Evolutionary conservation across 1,284 basidiomycete species (phyloP).

Genomic region (Fomes fomentarius): DNA sequence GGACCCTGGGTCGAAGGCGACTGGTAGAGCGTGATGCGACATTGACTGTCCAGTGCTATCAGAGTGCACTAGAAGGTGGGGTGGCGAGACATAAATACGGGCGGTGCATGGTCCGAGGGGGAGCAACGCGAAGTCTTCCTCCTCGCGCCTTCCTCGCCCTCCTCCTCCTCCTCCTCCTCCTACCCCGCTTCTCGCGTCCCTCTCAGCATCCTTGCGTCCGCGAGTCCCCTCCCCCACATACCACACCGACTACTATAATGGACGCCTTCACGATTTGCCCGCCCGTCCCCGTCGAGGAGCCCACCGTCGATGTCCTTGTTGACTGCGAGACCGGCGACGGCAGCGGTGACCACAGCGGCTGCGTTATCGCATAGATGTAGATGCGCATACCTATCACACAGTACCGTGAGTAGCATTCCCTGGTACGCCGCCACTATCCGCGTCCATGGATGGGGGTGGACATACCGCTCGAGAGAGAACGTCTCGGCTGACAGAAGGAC

Average conservation of each 20-base stretch:
- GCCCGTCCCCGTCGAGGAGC: constrained; percentile 17
- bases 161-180: constrained; percentile 3
- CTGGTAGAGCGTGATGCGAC: too few relatives aligned
- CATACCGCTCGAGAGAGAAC: too few relatives aligned
- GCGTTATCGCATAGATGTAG: constrained; percentile 17
- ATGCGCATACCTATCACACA: neutral
- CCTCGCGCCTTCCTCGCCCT: constrained; percentile 3
- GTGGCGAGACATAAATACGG: constrained; percentile 5
- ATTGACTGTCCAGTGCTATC: neutral
- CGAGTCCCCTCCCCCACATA: neutral
- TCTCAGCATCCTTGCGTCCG: too few relatives aligned
- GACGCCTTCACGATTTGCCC: constrained; percentile 22
- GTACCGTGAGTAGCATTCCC: neutral
- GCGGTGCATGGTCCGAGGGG: neutral
- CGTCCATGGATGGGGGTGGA: too few relatives aligned
- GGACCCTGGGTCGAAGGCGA: neutral
- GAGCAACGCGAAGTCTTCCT: constrained; percentile 9
- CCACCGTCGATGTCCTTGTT: constrained; percentile 12
- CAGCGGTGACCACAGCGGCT: constrained; percentile 7
- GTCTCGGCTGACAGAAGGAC: too few relatives aligned
- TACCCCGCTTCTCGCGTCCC: too few relatives aligned
- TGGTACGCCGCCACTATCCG: neutral
- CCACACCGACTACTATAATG: neutral
- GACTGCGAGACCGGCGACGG: constrained; percentile 8
- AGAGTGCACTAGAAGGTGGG: too few relatives aligned